Conservation (phyloP, 2,329 filamentous ascomycete species). For the Colletotrichum chlorophyti region DNA sequence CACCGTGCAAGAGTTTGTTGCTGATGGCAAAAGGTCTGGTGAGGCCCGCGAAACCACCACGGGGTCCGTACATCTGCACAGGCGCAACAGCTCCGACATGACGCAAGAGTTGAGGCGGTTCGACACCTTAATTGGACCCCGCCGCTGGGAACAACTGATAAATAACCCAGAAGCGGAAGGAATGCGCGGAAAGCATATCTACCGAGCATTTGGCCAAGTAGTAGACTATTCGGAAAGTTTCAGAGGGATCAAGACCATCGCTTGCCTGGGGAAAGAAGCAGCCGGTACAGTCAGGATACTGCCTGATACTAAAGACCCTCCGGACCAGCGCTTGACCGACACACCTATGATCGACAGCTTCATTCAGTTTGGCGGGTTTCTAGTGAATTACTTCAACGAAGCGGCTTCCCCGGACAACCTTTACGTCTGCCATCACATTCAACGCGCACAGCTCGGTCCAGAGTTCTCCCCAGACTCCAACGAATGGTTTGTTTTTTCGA, state of each 20-base stretch:
- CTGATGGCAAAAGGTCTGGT: rapidly evolving
- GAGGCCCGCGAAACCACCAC: not conserved
- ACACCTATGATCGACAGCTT: conserved; percentile 20
- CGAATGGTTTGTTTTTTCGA: not conserved
- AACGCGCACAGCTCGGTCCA: not conserved
- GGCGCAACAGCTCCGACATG: not conserved
- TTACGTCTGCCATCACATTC: not conserved
- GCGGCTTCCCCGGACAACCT: not conserved
- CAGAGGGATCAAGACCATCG: not conserved
- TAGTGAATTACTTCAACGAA: conserved; percentile 28
- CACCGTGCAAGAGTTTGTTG: not conserved
- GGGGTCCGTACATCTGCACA: not conserved
- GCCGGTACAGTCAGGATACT: not conserved
- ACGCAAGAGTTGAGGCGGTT: not conserved
- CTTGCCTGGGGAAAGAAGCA: not conserved
- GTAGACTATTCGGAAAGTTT: conserved; percentile 1
- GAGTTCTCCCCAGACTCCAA: not conserved
- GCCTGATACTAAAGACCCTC: not conserved
- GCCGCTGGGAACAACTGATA: not conserved
- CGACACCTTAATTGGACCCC: not conserved
- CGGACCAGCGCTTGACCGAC: not conserved
- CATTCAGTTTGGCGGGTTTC: conserved; percentile 28
- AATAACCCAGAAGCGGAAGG: not conserved
- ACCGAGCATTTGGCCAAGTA: not conserved
- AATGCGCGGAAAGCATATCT: conserved; percentile 13